Evolutionary conservation across 2,329 filamentous ascomycete species (phyloP), one percentile per base, ranked within the genome.

Genomic region (Nigrograna mackinnonii): DNA sequence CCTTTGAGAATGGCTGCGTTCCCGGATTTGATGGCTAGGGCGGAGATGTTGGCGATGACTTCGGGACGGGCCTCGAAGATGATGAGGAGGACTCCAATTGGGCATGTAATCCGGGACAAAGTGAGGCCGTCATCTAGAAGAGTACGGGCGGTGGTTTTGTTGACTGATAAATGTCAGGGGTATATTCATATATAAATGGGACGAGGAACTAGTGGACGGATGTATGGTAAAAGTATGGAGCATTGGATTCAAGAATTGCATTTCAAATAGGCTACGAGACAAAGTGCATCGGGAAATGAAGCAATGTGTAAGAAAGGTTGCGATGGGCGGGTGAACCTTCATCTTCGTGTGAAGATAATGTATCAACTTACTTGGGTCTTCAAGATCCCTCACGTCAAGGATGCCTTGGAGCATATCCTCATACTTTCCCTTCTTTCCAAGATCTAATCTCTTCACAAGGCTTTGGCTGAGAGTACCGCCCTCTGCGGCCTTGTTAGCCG

Each of bases 391-490:
- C 47, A 99, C 94, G 70, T 96, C 90, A 46, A 95, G 72, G 47
- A 99, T 95, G 19, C 94, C 94, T 73, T 91, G 87, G 52, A 99
- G 78, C 94, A 99, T 97, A 64, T 97, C 94, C 62, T 96, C 91
- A 78, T 87, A 99, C 74, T 97, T 97, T 44, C 92, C 92, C 63
- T 84, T 82, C 67, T 88, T 87, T 36, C 83, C 84, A 36, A 99
- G 76, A 69, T 99, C 92, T 47, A 99, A 79, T 42, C 94, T 82
- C 60, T 95, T 94, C 22, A 96, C 82, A 18, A 97, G 79, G 61
- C 89, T 94, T 60, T 86, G 80, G 66, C 85, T 92, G 37, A 97
- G 74, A 35, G 83, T 76, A 30, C 92, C 92, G 58, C 84, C 81
- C 13, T 84, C 80, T 16, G 88, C 89, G 36, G 89, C 88, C 57